These are phyloP conservation scores for Phyllosticta ampelicida DNA, from an alignment of 2,329 filamentous ascomycete species.

Conservation along the genomic window DNA sequence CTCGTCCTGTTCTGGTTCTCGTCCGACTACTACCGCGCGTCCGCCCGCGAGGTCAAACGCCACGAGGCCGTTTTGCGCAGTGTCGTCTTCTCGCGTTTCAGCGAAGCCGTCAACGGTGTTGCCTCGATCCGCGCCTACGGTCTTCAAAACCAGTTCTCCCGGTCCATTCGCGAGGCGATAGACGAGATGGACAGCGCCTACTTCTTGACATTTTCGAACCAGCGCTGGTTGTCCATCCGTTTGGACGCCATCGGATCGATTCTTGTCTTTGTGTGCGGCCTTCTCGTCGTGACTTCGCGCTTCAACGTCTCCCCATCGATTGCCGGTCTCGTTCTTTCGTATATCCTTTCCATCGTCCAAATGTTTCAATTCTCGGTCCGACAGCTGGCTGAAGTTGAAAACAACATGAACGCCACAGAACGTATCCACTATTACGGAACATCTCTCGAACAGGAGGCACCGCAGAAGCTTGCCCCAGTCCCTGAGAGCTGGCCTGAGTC, in stretches of 20 bases:
- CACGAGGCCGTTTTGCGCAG: constrained; percentile 86
- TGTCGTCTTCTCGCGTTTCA: constrained; percentile 79
- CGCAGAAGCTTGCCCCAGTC: constrained; percentile 62
- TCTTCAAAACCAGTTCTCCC: constrained; percentile 62
- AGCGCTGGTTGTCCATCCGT: constrained; percentile 81
- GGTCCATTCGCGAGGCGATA: constrained; percentile 58
- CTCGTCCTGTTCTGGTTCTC: constrained; percentile 70
- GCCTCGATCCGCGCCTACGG: constrained; percentile 86
- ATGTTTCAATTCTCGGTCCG: constrained; percentile 94
- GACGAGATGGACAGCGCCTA: constrained; percentile 93
- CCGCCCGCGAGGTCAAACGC: constrained; percentile 87
- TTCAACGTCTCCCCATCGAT: constrained; percentile 79
- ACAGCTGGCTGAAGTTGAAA: constrained; percentile 90
- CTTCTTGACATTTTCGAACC: constrained; percentile 89
- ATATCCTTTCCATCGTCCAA: constrained; percentile 85
- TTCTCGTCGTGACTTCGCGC: constrained; percentile 83
- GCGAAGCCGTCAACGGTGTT: constrained; percentile 74
- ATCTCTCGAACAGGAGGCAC: constrained; percentile 78
- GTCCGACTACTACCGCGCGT: constrained; percentile 78
- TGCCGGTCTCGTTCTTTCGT: constrained; percentile 78
- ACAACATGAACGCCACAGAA: constrained; percentile 96
- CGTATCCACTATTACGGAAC: constrained; percentile 83
- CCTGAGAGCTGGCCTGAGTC: constrained; percentile 71
- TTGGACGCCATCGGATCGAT: constrained; percentile 75
- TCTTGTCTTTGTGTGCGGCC: constrained; percentile 78